phyloP scores from a whole-genome alignment of 2,329 filamentous ascomycete genomes.

The Pestalotiopsis sp. region DNA sequence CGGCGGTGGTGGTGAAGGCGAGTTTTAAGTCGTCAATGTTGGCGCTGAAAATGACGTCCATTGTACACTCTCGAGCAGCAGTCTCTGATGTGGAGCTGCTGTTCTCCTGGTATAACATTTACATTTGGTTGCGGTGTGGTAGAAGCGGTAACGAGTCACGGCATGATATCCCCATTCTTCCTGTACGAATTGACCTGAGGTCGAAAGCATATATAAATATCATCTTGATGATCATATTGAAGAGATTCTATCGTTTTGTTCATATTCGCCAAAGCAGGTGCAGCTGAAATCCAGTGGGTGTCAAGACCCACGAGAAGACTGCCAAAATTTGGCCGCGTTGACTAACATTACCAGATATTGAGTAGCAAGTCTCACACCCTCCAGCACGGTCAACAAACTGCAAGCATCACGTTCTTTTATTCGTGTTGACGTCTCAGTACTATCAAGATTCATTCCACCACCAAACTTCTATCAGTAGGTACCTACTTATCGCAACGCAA shows the following conservation, averaged over 20 bases:
- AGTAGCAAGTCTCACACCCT: too few species aligned
- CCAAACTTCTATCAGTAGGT: too few species aligned
- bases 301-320: too few species aligned
- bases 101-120: constrained; percentile 7
- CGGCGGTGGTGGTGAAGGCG: constrained; percentile 62
- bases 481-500: background rate
- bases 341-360: too few species aligned
- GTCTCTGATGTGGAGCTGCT: background rate
- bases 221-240: background rate
- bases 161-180: constrained; percentile 17
- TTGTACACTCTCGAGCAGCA: background rate
- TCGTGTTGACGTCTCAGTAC: too few species aligned
- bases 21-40: constrained; percentile 45
- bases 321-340: too few species aligned
- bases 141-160: constrained; percentile 11
- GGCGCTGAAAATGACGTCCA: background rate
- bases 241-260: too few species aligned
- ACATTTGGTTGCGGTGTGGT: constrained; percentile 5
- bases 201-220: constrained; percentile 1
- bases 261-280: too few species aligned
- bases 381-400: too few species aligned
- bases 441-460: too few species aligned
- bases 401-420: too few species aligned
- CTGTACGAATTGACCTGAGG: constrained; percentile 3
- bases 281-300: too few species aligned